Evolutionary conservation across 768 basidiomycete genomes (phyloP).

Genomic region (Pisolithus sp.): DNA sequence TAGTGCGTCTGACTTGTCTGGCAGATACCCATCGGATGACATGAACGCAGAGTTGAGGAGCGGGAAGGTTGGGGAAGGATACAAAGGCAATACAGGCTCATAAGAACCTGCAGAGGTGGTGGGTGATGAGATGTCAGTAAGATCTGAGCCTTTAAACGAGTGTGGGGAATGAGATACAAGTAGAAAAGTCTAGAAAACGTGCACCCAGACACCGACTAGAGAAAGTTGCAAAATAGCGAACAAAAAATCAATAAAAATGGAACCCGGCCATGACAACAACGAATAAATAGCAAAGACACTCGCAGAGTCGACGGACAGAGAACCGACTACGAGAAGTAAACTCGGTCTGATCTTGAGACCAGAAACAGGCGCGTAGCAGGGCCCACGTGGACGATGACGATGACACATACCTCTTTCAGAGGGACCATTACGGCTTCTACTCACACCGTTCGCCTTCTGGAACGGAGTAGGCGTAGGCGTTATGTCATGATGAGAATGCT

Average conservation of each 20-base stretch:
- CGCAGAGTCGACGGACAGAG: not conserved
- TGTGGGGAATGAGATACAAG: not conserved
- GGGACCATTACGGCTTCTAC: not conserved
- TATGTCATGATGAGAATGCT: not conserved
- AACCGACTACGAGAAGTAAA: not conserved
- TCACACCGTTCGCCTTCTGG: not conserved
- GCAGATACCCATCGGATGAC: slow-evolving; percentile 1
- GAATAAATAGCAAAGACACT: not conserved
- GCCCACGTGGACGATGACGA: slow-evolving; percentile 8
- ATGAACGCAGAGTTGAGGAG: not conserved
- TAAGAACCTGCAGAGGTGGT: slow-evolving; percentile 4
- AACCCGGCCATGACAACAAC: not conserved
- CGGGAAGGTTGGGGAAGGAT: not conserved
- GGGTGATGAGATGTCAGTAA: not conserved
- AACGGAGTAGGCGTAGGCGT: not conserved
- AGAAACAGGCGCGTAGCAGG: not conserved
- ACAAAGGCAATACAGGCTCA: not conserved
- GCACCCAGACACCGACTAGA: not conserved
- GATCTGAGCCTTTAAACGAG: not conserved
- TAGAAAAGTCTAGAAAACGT: slow-evolving; percentile 1
- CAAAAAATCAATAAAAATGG: not conserved
- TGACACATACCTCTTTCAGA: slow-evolving; percentile 16
- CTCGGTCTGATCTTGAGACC: not conserved
- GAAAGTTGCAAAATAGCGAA: not conserved
- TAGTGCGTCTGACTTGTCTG: slow-evolving; percentile 1